Evolutionary conservation across 805 yeast species (phyloP), one percentile per base, ranked within the genome.

Genomic region (Candida oleophila): DNA sequence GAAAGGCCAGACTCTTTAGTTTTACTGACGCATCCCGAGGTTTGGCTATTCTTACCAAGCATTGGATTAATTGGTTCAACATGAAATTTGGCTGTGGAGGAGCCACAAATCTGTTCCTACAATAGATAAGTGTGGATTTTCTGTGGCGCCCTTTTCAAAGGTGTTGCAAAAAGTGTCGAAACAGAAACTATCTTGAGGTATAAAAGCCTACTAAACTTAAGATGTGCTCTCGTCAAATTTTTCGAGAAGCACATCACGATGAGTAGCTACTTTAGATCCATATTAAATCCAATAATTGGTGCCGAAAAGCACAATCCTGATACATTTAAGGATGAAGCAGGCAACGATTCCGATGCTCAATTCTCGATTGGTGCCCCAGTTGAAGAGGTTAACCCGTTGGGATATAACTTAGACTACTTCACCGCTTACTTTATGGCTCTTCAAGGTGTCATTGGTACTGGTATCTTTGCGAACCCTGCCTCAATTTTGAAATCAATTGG

Each of bases 381-480:
- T 5, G 78, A 74, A 47, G 55, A 56, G 21, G 55, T 50, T 5
- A 69, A 68, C 33, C 74, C 73, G 1, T 55, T 69, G 48, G 73
- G 73, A 3, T 59, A 71, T 36, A 66, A 72, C 38, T 53, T 80
- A 33, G 84, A 84, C 43, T 60, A 77, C 40, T 43, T 77, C 33
- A 76, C 83, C 15, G 83, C 88, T 18, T 71, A 82, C 36, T 83
- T 83, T 43, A 66, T 83, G 47, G 80, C 83, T 47, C 71, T 84
- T 55, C 85, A 83, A 52, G 80, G 90, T 53, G 80, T 85, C 69
- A 73, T 85, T 38, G 91, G 91, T 51, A 85, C 90, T 0, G 90
- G 90, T 65, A 83, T 85, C 41, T 85, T 85, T 60, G 80, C 86
- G 11, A 83, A 87, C 0, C 87, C 90, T 3, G 79, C 83, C 3